phyloP scores from a whole-genome alignment of 2,329 filamentous ascomycete genomes.

The Blastomyces parvus region DNA sequence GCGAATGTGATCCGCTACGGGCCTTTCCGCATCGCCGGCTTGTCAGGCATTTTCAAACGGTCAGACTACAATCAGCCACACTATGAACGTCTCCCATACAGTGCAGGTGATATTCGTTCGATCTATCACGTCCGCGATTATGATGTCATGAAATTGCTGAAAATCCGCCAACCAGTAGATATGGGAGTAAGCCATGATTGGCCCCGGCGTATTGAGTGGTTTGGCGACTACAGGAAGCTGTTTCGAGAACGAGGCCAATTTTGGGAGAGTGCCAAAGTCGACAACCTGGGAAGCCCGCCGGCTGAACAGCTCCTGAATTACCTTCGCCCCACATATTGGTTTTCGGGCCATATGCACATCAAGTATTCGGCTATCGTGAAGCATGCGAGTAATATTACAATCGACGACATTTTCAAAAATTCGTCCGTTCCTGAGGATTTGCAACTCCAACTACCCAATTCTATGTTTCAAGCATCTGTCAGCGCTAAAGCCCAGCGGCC shows the following conservation, averaged over 20 bases:
- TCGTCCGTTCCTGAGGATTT: background rate
- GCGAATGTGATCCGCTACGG: slow-evolving; percentile 83
- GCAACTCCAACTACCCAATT: background rate
- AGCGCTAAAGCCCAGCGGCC: slow-evolving; percentile 30
- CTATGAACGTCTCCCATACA: slow-evolving; percentile 77
- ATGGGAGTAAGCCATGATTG: slow-evolving; percentile 91
- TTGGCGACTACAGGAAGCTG: slow-evolving; percentile 58
- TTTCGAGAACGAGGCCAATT: slow-evolving; percentile 69
- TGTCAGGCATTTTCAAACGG: slow-evolving; percentile 91
- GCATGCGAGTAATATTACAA: slow-evolving; percentile 24
- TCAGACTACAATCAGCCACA: slow-evolving; percentile 77
- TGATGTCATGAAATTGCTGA: slow-evolving; percentile 76
- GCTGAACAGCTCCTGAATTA: slow-evolving; percentile 71
- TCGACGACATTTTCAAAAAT: slow-evolving; percentile 2
- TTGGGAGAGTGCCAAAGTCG: slow-evolving; percentile 61
- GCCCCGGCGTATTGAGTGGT: slow-evolving; percentile 72
- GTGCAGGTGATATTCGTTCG: slow-evolving; percentile 60
- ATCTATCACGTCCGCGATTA: slow-evolving; percentile 86
- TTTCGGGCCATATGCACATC: slow-evolving; percentile 84
- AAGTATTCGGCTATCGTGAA: slow-evolving; percentile 62
- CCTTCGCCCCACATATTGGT: slow-evolving; percentile 77
- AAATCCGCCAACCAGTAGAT: slow-evolving; percentile 73
- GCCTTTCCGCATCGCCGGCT: slow-evolving; percentile 71
- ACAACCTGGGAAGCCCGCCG: slow-evolving; percentile 67
- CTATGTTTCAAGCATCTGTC: background rate